These are phyloP conservation scores for Saccharomycodes ludwigii DNA, from an alignment of 805 yeast genomes.

Conservation along the genomic window DNA sequence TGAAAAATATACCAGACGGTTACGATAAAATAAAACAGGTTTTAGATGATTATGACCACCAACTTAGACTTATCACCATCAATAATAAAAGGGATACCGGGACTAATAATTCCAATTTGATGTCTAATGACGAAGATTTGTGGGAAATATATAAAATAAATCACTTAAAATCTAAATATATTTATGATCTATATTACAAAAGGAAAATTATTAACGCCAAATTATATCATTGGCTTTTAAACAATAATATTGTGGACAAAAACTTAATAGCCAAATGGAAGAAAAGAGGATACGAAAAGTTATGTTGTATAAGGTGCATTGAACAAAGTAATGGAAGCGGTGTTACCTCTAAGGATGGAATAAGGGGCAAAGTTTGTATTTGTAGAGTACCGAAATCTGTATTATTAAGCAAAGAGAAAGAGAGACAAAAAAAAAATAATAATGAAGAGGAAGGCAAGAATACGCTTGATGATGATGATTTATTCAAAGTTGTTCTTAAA, in stretches of 20 bases:
- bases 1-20: conserved; percentile 58
- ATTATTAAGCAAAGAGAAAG: conserved; percentile 23
- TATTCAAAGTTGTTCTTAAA: conserved; percentile 26
- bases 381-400: conserved; percentile 72
- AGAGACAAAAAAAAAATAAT: conserved; percentile 6
- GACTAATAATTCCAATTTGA: conserved; percentile 27
- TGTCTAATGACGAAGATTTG: conserved; percentile 40
- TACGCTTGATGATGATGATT: too few relatives aligned
- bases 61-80: too few relatives aligned
- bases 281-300: conserved; percentile 72
- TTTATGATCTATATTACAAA: conserved; percentile 62
- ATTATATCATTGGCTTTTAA: conserved; percentile 62
- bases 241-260: conserved; percentile 53
- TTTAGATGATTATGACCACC: conserved; percentile 41
- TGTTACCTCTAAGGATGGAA: too few relatives aligned
- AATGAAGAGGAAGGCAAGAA: conserved; percentile 6
- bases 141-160: conserved; percentile 65
- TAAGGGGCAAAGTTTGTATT: conserved; percentile 62
- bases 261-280: conserved; percentile 75
- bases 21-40: conserved; percentile 59
- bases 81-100: too few relatives aligned
- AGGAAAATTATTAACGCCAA: conserved; percentile 54
- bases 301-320: conserved; percentile 77
- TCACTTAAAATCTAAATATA: conserved; percentile 65
- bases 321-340: conserved; percentile 41